Evolutionary conservation across 768 basidiomycete species (phyloP).

Genomic region (Collybia sp.): DNA sequence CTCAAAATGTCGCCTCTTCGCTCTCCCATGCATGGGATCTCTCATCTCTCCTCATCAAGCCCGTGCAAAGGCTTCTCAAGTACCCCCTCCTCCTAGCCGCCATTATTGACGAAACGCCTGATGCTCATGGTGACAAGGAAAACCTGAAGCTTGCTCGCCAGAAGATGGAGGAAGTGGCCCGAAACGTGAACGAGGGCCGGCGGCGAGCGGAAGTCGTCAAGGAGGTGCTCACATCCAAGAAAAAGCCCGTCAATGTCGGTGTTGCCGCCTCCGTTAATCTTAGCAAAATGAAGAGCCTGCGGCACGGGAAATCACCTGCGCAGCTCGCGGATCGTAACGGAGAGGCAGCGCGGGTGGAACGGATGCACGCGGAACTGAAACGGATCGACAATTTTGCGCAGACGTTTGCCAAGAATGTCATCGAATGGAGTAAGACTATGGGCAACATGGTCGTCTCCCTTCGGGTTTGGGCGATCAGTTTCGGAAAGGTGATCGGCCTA

Average conservation of each 20-base stretch:
- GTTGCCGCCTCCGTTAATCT: conserved; percentile 2
- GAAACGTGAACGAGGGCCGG: conserved; percentile 75
- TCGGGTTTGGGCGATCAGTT: conserved; percentile 57
- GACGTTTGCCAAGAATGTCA: conserved; percentile 54
- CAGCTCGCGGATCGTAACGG: conserved; percentile 19
- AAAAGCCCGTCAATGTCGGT: conserved; percentile 27
- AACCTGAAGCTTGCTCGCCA: conserved; percentile 47
- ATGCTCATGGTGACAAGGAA: conserved; percentile 61
- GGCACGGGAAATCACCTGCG: conserved; percentile 1
- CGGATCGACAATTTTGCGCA: conserved; percentile 53
- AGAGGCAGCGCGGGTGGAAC: conserved; percentile 49
- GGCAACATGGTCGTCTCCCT: conserved; percentile 44
- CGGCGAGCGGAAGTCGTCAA: conserved; percentile 76
- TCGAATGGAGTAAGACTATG: conserved; percentile 59
- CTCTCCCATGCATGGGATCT: conserved; percentile 92
- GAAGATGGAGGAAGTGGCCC: conserved; percentile 68
- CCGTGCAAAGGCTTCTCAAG: conserved; percentile 93
- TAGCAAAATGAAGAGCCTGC: conserved; percentile 11
- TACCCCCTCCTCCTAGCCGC: conserved; percentile 83
- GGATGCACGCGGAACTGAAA: conserved; percentile 53
- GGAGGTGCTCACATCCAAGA: conserved; percentile 54
- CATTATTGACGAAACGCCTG: conserved; percentile 72
- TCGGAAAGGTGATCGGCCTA: conserved; percentile 66
- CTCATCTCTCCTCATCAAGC: conserved; percentile 92
- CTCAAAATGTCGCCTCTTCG: conserved; percentile 59